Percentiles rank a stretch among this genome's conserved stretches.
Evolutionary conservation across 371 early-diverging fungal species (phyloP).

Genomic region (Capillidium rhysosporum): DNA sequence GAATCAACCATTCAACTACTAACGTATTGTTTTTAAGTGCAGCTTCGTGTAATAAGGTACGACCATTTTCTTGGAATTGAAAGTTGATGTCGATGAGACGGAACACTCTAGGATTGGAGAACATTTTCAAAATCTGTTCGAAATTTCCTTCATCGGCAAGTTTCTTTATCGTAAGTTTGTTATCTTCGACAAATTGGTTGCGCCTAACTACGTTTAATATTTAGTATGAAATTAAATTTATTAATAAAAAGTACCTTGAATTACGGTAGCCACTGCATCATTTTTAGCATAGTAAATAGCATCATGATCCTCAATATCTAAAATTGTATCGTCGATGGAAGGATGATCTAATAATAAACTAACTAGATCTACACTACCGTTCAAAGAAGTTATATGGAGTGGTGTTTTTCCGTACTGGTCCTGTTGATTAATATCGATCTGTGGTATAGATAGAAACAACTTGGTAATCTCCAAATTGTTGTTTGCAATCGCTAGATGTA

Average conservation of each 20-base stretch:
- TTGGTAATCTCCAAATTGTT: constrained; percentile 13
- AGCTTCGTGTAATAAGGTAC: constrained; percentile 41
- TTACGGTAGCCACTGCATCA: constrained; percentile 13
- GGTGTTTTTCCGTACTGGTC: constrained; percentile 36
- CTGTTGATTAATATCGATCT: constrained; percentile 17
- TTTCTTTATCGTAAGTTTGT: background rate
- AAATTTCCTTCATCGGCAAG: background rate
- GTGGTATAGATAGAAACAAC: constrained; percentile 15
- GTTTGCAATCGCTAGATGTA: constrained; percentile 1
- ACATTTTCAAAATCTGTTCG: background rate
- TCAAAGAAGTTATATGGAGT: constrained; percentile 32
- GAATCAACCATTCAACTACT: constrained; percentile 41
- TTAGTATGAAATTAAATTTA: no score
- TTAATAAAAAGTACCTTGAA: constrained; percentile 11
- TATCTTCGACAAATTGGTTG: background rate
- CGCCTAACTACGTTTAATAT: background rate
- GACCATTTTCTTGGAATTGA: constrained; percentile 28
- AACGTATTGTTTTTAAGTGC: constrained; percentile 26
- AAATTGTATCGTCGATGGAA: constrained; percentile 21
- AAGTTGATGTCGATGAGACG: constrained; percentile 35
- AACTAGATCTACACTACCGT: constrained; percentile 27
- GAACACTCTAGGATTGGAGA: background rate
- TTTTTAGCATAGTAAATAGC: constrained; percentile 16
- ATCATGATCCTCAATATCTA: constrained; percentile 16
- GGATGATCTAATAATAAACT: constrained; percentile 18